Evolutionary conservation across 2,329 filamentous ascomycete species (phyloP).

Genomic region (Coniochaeta sp.): DNA sequence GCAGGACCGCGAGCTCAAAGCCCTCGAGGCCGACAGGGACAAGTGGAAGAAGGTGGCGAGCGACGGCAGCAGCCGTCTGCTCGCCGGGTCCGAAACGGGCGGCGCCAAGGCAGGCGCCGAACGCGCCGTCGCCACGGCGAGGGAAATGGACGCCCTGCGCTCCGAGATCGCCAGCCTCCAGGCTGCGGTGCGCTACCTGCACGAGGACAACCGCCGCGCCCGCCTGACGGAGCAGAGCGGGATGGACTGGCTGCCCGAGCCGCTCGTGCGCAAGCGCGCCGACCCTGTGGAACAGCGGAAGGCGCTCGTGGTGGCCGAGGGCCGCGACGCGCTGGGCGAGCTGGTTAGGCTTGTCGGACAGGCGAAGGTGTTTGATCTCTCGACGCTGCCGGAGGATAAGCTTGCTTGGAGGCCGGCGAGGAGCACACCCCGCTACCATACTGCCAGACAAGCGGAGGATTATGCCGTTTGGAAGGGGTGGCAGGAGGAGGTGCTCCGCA

Average conservation of each 20-base stretch:
- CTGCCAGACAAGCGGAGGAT: conserved; percentile 58
- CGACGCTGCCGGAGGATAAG: conserved; percentile 47
- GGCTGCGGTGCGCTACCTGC: conserved; percentile 59
- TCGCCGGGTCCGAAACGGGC: conserved; percentile 31
- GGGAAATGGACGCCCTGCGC: conserved; percentile 67
- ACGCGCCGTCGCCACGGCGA: conserved; percentile 60
- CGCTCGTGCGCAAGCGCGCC: conserved; percentile 36
- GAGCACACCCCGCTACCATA: conserved; percentile 58
- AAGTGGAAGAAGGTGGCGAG: conserved; percentile 66
- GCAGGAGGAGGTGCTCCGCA: conserved; percentile 47
- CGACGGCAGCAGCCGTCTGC: conserved; percentile 50
- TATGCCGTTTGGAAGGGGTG: conserved; percentile 55
- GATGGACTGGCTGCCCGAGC: conserved; percentile 58
- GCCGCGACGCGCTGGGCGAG: conserved; percentile 56
- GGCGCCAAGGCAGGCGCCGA: conserved; percentile 54
- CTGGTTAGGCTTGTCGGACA: conserved; percentile 54
- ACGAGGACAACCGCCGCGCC: conserved; percentile 59
- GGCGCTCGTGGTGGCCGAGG: conserved; percentile 50
- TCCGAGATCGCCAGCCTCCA: conserved; percentile 60
- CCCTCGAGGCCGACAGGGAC: conserved; percentile 58
- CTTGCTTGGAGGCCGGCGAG: conserved; percentile 60
- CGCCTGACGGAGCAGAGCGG: conserved; percentile 48
- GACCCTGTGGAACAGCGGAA: conserved; percentile 40
- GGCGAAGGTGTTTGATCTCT: conserved; percentile 54
- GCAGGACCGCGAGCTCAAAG: conserved; percentile 60